Conservation (phyloP, 2,329 filamentous ascomycete genomes). For the Pseudocercospora vitis region DNA sequence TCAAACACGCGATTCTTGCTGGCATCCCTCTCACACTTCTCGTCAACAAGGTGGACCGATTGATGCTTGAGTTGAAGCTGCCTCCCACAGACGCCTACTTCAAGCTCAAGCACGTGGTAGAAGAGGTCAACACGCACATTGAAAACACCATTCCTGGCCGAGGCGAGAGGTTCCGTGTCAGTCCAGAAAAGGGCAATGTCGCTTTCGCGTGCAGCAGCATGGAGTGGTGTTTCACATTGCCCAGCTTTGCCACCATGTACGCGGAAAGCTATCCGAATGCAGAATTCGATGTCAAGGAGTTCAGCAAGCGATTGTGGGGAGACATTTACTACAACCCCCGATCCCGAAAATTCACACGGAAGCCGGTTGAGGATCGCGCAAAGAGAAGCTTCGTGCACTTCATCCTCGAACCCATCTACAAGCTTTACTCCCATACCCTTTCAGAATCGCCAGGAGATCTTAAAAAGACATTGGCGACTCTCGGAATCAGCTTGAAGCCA, state of each 20-base stretch:
- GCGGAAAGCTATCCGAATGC: conserved; percentile 68
- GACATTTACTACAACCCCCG: conserved; percentile 94
- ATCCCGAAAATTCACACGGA: conserved; percentile 88
- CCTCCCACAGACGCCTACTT: conserved; percentile 96
- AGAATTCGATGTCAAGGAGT: conserved; percentile 71
- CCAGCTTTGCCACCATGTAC: conserved; percentile 96
- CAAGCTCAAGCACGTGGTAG: conserved; percentile 97
- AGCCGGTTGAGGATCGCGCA: conserved; percentile 74
- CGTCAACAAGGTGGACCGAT: conserved; percentile 94
- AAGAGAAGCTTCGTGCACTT: conserved; percentile 92
- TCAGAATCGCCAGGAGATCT: conserved; percentile 85
- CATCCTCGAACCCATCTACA: conserved; percentile 94
- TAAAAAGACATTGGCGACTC: conserved; percentile 70
- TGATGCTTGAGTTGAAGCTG: conserved; percentile 91
- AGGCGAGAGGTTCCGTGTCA: conserved; percentile 77
- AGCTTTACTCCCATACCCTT: conserved; percentile 92
- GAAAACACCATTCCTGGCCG: conserved; percentile 80
- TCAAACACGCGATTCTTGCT: conserved; percentile 90
- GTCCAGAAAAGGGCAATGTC: conserved; percentile 97
- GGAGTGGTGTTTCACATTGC: conserved; percentile 94
- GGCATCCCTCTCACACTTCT: conserved; percentile 85
- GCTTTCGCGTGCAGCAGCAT: conserved; percentile 90
- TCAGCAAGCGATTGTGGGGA: conserved; percentile 85
- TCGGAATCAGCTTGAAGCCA: conserved; percentile 86
- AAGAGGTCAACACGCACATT: conserved; percentile 95